A percentile compares a stretch with the other conserved stretches of the same genome.
Conservation (phyloP, 1,284 basidiomycete species). For the Sphagnurus paluster region DNA sequence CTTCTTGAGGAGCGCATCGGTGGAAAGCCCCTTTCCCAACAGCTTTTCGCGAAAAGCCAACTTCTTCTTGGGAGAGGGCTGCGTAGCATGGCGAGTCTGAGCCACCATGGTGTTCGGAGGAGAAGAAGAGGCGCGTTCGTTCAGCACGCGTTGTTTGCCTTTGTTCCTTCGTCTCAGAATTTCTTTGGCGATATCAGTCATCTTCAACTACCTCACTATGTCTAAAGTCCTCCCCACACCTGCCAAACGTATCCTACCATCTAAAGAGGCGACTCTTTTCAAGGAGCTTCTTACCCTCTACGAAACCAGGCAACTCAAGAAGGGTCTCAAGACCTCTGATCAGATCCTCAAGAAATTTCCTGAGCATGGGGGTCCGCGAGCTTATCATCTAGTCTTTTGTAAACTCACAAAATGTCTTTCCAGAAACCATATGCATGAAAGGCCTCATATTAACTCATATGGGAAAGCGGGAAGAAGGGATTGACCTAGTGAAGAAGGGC, state of each 20-base stretch:
- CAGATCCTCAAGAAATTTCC: constrained; percentile 95
- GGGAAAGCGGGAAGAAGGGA: constrained; percentile 82
- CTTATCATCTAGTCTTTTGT: constrained; percentile 18
- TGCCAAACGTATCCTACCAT: constrained; percentile 59
- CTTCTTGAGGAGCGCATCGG: constrained; percentile 82
- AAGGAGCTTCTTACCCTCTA: constrained; percentile 88
- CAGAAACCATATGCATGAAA: constrained; percentile 94
- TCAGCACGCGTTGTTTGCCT: constrained; percentile 42
- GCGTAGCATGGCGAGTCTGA: constrained; percentile 61
- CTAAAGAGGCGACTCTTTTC: constrained; percentile 88
- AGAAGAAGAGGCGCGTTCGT: constrained; percentile 17
- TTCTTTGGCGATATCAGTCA: constrained; percentile 15
- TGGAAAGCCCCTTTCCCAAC: constrained; percentile 64
- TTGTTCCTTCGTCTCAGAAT: constrained; percentile 25
- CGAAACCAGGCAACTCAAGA: constrained; percentile 89
- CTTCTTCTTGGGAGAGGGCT: constrained; percentile 55
- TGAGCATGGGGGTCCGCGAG: constrained; percentile 92
- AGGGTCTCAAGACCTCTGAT: constrained; percentile 91
- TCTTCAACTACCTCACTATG: constrained; percentile 29
- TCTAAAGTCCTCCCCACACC: constrained; percentile 34
- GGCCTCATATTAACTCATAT: constrained; percentile 86
- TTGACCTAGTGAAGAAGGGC: constrained; percentile 87
- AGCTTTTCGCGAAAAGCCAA: constrained; percentile 82
- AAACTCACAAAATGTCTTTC: constrained; percentile 15
- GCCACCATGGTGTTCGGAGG: constrained; percentile 56